phyloP scores from a whole-genome alignment of 352 stramenopile species.

The Globisporangium megalacanthum region DNA sequence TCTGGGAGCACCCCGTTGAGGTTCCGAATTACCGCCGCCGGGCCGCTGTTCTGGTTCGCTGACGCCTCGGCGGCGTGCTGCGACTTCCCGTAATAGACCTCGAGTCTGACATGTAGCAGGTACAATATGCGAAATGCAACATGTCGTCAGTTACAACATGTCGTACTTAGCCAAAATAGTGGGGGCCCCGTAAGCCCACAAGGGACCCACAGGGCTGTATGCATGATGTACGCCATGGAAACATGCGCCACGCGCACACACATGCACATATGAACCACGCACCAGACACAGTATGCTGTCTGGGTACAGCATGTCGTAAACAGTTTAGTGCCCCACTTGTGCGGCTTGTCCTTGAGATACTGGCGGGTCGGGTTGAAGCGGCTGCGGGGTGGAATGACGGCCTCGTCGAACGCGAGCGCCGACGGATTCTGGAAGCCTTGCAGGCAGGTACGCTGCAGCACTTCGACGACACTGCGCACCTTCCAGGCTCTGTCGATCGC shows the following conservation, averaged over 20 bases:
- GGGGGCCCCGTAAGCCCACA: neutral
- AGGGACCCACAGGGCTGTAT: neutral
- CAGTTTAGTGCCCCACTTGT: neutral
- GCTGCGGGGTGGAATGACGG: neutral
- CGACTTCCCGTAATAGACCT: neutral
- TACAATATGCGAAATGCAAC: neutral
- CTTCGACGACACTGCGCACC: too few relatives aligned
- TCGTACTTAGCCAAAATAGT: neutral
- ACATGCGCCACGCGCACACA: neutral
- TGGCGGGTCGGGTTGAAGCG: neutral
- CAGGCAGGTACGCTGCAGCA: constrained; percentile 6
- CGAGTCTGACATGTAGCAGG: neutral
- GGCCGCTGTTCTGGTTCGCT: neutral
- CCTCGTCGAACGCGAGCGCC: constrained; percentile 6
- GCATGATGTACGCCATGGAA: neutral
- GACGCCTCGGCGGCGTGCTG: neutral
- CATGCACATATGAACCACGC: neutral
- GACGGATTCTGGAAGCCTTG: constrained; percentile 1
- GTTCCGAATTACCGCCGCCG: neutral
- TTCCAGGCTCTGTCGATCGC: too few relatives aligned
- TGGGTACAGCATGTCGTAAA: neutral
- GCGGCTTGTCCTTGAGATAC: neutral
- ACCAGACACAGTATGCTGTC: neutral
- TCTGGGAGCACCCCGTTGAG: neutral
- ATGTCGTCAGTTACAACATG: neutral